A percentile compares a stretch with the other conserved stretches of the same genome.
Conservation (phyloP, 495 filamentous ascomycete genomes). For the Penicillium arizonense region DNA sequence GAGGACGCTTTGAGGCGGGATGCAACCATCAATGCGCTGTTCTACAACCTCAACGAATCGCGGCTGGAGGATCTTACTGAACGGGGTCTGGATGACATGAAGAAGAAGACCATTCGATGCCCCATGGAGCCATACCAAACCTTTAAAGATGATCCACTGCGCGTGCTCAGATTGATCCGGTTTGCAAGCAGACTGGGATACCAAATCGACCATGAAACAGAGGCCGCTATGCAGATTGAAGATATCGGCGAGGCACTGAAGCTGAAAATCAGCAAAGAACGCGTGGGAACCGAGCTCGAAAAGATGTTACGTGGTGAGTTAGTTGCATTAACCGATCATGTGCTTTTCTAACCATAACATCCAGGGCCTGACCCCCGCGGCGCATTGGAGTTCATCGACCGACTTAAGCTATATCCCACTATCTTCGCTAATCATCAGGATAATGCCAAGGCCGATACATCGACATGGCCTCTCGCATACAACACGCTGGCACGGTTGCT, state of each 20-base stretch:
- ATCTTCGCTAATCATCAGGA: constrained; percentile 64
- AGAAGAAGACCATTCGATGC: constrained; percentile 70
- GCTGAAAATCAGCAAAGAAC: constrained; percentile 88
- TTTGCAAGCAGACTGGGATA: constrained; percentile 88
- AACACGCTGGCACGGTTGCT: constrained; percentile 33
- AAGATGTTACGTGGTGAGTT: constrained; percentile 81
- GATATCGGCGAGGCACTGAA: constrained; percentile 74
- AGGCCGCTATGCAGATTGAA: constrained; percentile 70
- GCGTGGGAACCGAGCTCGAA: constrained; percentile 77
- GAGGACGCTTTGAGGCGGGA: constrained; percentile 90
- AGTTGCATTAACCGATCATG: not conserved
- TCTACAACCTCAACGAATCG: constrained; percentile 81
- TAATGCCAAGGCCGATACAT: constrained; percentile 44
- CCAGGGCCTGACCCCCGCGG: constrained; percentile 65
- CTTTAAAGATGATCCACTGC: constrained; percentile 90
- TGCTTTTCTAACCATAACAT: not conserved
- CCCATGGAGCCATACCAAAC: constrained; percentile 88
- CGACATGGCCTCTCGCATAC: constrained; percentile 41
- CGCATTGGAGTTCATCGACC: constrained; percentile 70
- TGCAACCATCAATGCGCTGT: constrained; percentile 92
- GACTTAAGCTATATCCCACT: constrained; percentile 70
- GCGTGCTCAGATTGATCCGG: constrained; percentile 83
- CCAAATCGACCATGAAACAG: constrained; percentile 63
- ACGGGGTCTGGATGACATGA: constrained; percentile 71
- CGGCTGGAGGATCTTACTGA: constrained; percentile 82